A percentile compares a stretch with the other conserved stretches of the same genome.
Evolutionary conservation across 2,329 filamentous ascomycete genomes (phyloP).

Genomic region (Claviceps digitariae): DNA sequence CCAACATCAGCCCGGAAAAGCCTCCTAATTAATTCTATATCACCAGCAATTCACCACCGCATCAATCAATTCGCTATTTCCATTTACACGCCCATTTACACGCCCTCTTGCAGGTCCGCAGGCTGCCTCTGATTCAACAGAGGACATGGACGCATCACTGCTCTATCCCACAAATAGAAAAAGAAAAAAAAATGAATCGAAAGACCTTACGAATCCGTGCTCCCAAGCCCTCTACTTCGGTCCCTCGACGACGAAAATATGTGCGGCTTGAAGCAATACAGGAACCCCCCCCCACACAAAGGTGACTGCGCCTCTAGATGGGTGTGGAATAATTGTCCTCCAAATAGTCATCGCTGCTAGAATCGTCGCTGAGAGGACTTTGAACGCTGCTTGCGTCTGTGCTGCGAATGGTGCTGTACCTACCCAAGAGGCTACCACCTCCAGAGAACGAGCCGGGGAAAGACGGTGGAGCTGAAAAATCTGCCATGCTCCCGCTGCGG

Average conservation of each 20-base stretch:
- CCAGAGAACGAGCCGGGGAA: constrained; percentile 16
- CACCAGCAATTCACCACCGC: neutral
- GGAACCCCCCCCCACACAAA: neutral
- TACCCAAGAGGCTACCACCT: constrained; percentile 22
- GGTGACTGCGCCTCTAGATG: no score
- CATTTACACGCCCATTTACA: neutral
- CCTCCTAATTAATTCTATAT: neutral
- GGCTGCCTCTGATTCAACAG: neutral
- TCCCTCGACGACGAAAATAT: neutral
- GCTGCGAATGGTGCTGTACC: constrained; percentile 31
- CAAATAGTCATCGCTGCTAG: constrained; percentile 43
- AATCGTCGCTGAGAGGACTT: constrained; percentile 35
- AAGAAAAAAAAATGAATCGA: neutral
- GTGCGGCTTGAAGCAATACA: neutral
- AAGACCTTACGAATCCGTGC: neutral
- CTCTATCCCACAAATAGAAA: neutral
- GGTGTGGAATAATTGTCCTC: constrained; percentile 21
- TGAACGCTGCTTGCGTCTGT: constrained; percentile 36
- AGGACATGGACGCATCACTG: neutral
- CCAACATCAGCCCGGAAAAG: no score
- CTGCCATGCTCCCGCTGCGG: constrained; percentile 35
- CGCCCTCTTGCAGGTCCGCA: neutral
- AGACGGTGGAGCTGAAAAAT: constrained; percentile 24
- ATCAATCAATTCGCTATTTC: neutral
- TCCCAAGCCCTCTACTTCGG: neutral